Conservation (phyloP, 1,284 basidiomycete species). For the Ceratobasidium sp. region DNA sequence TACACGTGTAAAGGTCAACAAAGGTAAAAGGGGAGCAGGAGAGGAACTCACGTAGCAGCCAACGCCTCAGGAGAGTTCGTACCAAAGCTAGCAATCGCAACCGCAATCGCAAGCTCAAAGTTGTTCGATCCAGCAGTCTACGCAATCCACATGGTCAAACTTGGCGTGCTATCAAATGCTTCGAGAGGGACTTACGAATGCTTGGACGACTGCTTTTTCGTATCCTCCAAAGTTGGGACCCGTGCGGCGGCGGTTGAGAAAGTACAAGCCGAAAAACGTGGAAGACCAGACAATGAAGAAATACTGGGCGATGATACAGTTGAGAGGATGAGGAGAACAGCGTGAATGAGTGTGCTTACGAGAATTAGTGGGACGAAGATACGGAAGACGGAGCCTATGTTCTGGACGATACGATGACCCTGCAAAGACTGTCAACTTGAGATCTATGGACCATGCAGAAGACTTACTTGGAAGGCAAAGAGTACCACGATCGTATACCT, state of each 20-base stretch:
- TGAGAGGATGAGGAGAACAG: neutral
- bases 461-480: conserved; percentile 73
- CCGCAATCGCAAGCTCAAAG: conserved; percentile 83
- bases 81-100: conserved; percentile 82
- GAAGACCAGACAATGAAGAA: conserved; percentile 81
- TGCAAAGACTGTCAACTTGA: neutral
- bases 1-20: neutral
- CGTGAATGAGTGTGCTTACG: neutral
- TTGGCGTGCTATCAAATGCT: too few relatives aligned
- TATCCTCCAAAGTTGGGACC: conserved; percentile 62
- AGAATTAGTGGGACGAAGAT: conserved; percentile 81
- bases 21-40: neutral
- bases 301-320: conserved; percentile 57
- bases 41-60: conserved; percentile 66
- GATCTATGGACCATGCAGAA: neutral
- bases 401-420: conserved; percentile 66
- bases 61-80: conserved; percentile 77
- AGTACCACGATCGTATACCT: conserved; percentile 76
- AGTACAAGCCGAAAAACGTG: conserved; percentile 68
- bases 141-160: conserved; percentile 47
- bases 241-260: conserved; percentile 54
- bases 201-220: conserved; percentile 75
- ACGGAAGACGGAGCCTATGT: conserved; percentile 78
- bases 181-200: conserved; percentile 58
- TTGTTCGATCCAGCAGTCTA: conserved; percentile 62